Evolutionary conservation across 768 basidiomycete genomes (phyloP), one percentile per base, ranked within the genome.

Genomic region (Strobilomyces echinocephalus): DNA sequence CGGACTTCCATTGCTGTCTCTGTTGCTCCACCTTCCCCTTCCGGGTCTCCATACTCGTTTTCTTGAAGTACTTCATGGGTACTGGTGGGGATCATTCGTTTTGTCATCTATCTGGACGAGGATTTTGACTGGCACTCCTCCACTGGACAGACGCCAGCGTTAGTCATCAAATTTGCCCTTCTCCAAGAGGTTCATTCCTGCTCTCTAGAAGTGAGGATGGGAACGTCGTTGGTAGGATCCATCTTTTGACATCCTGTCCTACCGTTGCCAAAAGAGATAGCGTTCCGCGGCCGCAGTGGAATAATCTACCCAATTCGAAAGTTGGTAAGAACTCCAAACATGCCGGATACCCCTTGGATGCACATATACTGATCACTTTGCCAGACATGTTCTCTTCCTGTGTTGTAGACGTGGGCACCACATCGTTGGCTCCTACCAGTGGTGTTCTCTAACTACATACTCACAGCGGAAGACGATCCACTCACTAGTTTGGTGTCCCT

Each of bases 321-420:
- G 59, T 58, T 56, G n/a, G 68, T 65, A 56, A 54, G 59, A 35
- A 8, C 18, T n/a, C 26, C 14, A n/a, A 47, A 28, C 8, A 24
- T 56, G 28, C 38, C 11, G 12, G 34, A 60, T 12, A 33, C 1
- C 44, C 8, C 10, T 43, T n/a, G 44, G 36, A 53, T 38, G 49
- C 53, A 51, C 49, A 31, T 58, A 21, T 10, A 14, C 46, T 58
- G 16, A 63, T 15, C 3, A 1, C 26, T 52, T 18, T 15, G 36
- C 28, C 49, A 78, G 79, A 41, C 72, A 75, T 24, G 59, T 84
- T 7, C 73, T 85, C 11, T 63, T 85, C 47, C 69, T 85, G 15
- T 82, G 76, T 5, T 85, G 85, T 63, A 84, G 61, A 72, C 84
- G 18, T 87, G n/a, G n/a, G 79, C 59, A 73, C 78, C 12, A 73